Conservation (phyloP, 2,329 filamentous ascomycete genomes). For the Paraphoma chrysanthemicola region DNA sequence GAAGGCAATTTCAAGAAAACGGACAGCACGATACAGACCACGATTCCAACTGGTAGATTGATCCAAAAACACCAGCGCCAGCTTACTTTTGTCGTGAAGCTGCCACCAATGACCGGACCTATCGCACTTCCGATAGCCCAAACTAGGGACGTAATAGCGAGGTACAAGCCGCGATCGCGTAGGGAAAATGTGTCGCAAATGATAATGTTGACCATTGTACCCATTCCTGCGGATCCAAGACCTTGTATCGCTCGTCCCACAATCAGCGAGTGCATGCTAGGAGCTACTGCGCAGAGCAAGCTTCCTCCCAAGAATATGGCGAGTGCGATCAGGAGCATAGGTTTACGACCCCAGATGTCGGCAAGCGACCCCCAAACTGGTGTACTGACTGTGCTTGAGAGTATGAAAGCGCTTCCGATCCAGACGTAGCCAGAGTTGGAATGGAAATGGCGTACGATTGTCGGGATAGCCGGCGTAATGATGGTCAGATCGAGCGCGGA, state of each 20-base stretch:
- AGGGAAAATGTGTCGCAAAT: conserved; percentile 62
- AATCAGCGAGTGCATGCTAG: conserved; percentile 58
- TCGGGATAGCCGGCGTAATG: conserved; percentile 67
- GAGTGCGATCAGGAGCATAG: conserved; percentile 55
- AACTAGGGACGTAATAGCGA: conserved; percentile 56
- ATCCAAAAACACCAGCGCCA: conserved; percentile 56
- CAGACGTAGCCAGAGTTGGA: conserved; percentile 73
- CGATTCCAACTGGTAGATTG: conserved; percentile 51
- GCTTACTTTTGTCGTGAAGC: conserved; percentile 47
- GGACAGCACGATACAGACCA: conserved; percentile 54
- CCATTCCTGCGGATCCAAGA: conserved; percentile 57
- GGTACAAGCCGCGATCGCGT: conserved; percentile 51
- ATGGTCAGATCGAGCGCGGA: conserved; percentile 57
- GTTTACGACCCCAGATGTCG: conserved; percentile 63
- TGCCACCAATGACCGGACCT: conserved; percentile 59
- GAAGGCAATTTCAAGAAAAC: conserved; percentile 60
- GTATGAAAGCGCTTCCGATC: conserved; percentile 74
- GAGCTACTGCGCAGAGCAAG: conserved; percentile 54
- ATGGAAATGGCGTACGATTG: conserved; percentile 65
- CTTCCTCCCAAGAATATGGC: conserved; percentile 55
- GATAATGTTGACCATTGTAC: conserved; percentile 55
- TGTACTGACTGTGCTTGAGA: conserved; percentile 68
- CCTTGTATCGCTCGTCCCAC: conserved; percentile 60
- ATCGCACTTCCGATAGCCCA: conserved; percentile 59
- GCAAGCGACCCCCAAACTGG: conserved; percentile 69